phyloP scores from a whole-genome alignment of 225 moss, liverwort and hornwort species.

The Climacium dendroides region DNA sequence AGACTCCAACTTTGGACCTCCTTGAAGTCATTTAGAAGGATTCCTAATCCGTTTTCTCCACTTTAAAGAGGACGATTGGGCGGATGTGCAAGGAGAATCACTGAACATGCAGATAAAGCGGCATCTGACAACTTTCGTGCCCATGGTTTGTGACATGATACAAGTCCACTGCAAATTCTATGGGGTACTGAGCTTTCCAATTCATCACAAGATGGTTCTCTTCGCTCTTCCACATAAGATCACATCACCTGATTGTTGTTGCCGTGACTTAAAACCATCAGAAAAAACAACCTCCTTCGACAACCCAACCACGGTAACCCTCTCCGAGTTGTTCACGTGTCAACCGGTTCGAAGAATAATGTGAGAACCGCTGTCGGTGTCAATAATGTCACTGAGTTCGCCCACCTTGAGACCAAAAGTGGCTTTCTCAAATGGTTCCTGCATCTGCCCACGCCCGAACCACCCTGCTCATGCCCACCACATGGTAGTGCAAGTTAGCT shows the following conservation, averaged over 20 bases:
- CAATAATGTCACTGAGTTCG: constrained; percentile 59
- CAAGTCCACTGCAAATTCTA: neutral
- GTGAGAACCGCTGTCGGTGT: constrained; percentile 57
- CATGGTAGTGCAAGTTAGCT: neutral
- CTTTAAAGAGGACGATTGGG: neutral
- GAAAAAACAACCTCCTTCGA: neutral
- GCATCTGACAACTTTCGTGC: neutral
- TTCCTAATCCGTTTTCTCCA: neutral
- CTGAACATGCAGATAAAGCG: neutral
- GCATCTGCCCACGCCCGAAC: constrained; percentile 59
- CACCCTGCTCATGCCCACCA: constrained; percentile 28
- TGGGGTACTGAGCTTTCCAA: neutral
- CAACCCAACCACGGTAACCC: neutral
- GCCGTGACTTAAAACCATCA: neutral
- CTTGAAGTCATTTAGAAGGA: neutral
- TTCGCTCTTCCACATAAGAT: neutral
- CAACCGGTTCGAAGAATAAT: constrained; percentile 52
- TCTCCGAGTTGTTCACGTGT: neutral
- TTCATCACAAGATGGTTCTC: neutral
- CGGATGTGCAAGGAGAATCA: neutral
- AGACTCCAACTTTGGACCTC: neutral
- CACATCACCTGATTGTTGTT: neutral
- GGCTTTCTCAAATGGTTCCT: constrained; percentile 61
- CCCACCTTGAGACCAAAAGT: constrained; percentile 46
- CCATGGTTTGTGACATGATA: neutral